Evolutionary conservation across 139 green algal species (phyloP), one percentile per base, ranked within the genome.

Genomic region (Coelastrella sp.): DNA sequence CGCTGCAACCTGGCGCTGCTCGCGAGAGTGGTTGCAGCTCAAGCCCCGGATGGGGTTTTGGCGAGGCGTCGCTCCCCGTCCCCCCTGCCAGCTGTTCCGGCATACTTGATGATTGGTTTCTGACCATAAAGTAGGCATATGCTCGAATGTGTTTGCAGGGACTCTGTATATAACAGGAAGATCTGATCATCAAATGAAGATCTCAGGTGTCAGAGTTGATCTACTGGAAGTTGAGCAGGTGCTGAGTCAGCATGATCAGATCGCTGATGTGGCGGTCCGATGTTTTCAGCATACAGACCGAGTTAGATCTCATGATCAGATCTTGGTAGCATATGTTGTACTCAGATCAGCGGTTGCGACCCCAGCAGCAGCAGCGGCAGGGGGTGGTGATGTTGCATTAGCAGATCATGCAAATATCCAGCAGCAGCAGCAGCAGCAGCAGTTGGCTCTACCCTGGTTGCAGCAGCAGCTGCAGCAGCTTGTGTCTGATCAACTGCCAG

Each of bases 201-300:
- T 95, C 17, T 22, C 22, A 32, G 93, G 93, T 80, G 90, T 95
- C 7, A 84, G 92, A 10, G 80, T 96, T 2, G 86, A 95, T 78
- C 10, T 96, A 17, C 7, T 80, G 16, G 94, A 95, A 61, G 81
- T 94, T n/a, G 94, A 96, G 65, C 61, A 60, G 8, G 78, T 74
- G 5, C 81, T 96, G 82, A 7, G 3, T 13, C 23, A 57, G 22
- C 91, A 94, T 64, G 81, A 79, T 6, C 73, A 54, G 19, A 91
- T 95, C 17, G 5, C n/a, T 19, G 84, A 82, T 19, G 93, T 89
- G 17, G 93, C 93, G 22, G 91, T 87, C 13, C 14, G 23, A n/a
- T 61, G 16, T 57, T 91, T 47, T 20, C 80, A 6, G 64, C 92
- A 65, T 79, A 79, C 59, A 58, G n/a, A 13, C 73, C 85, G 47